Evolutionary conservation across 208 protist genomes (phyloP), one percentile per base, ranked within the genome.

Genomic region (Trypanosoma brucei): DNA sequence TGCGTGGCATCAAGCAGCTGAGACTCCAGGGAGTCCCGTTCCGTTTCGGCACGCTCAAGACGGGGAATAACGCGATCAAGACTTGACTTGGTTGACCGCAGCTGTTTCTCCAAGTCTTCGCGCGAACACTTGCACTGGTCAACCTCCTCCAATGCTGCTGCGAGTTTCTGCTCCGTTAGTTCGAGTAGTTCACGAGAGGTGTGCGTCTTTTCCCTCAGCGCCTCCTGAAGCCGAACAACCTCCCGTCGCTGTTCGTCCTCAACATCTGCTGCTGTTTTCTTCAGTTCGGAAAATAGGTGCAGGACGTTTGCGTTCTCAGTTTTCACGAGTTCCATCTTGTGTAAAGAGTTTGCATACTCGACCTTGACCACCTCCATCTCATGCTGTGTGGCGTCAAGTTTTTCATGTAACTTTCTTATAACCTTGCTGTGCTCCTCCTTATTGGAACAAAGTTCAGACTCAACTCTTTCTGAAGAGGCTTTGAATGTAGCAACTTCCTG

Each of bases 1-100:
- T 84, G 81, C 14, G 72, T 75, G 31, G 81, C 75, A 42, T 88
- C 84, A 58, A 84, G 68, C 34, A 87, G 72, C 59, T 85, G 72
- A 9, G 81, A 78, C 3, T 72, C 78, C 53, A 69, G 78, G 52
- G 59, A 38, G n/a, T 74, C 76, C 22, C 70, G 68, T 30, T 84
- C 84, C 22, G 76, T 57, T 68, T 91, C 80, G 13, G 84, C 72
- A 49, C 77, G 72, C 45, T 79, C 70, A 3, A 90, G 72, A 11
- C 80, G 70, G 0, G 79, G 76, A 58, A 85, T 46, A 1, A 72
- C 78, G 38, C 67, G 78, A 31, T 77, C 71, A 3, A 91, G 73
- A 59, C 72, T 70, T 37, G 71, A 59, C 33, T 84, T 66, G 11
- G 37, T 34, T 1, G 60, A 59, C 35, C 70, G 65, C 40, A 71